Percentiles rank a stretch among this genome's conserved stretches.
Conservation (phyloP, 495 filamentous ascomycete species). For the Recurvomyces mirabilis region DNA sequence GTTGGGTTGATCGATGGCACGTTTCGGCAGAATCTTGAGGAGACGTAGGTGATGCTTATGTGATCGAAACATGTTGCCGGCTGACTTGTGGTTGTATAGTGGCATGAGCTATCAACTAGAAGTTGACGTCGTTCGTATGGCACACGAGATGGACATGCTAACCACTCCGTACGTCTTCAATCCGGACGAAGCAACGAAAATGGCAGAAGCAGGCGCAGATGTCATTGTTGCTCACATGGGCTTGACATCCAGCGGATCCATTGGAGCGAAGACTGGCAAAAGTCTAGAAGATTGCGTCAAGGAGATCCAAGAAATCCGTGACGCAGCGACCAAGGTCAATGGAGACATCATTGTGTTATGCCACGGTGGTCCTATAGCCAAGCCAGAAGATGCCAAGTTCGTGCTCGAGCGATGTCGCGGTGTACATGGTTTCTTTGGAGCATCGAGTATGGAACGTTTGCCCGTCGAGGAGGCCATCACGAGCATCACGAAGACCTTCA, state of each 20-base stretch:
- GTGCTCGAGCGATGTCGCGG: slow-evolving; percentile 47
- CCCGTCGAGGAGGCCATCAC: slow-evolving; percentile 58
- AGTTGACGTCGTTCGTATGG: slow-evolving; percentile 50
- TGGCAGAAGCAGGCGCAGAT: slow-evolving; percentile 55
- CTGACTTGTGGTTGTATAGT: slow-evolving; percentile 1
- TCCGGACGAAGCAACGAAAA: slow-evolving; percentile 44
- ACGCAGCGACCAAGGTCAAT: slow-evolving; percentile 44
- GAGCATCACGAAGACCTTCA: slow-evolving; percentile 50
- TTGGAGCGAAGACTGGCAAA: slow-evolving; percentile 50
- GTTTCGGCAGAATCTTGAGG: slow-evolving; percentile 55
- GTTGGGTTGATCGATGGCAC: slow-evolving; percentile 59
- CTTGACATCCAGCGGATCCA: slow-evolving; percentile 51
- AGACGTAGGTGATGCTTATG: slow-evolving; percentile 33
- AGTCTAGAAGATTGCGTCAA: slow-evolving; percentile 50
- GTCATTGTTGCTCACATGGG: slow-evolving; percentile 61
- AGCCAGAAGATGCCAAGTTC: slow-evolving; percentile 49
- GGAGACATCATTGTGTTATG: slow-evolving; percentile 54
- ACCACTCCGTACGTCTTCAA: slow-evolving; percentile 63
- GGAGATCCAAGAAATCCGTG: slow-evolving; percentile 49
- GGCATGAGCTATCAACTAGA: slow-evolving; percentile 55
- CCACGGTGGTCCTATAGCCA: slow-evolving; percentile 57
- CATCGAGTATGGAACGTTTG: slow-evolving; percentile 59
- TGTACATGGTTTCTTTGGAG: slow-evolving; percentile 60
- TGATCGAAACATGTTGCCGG: background rate
- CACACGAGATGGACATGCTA: slow-evolving; percentile 45